Evolutionary conservation across 2,329 filamentous ascomycete species (phyloP), one percentile per base, ranked within the genome.

Genomic region (Claviceps pazoutovae): DNA sequence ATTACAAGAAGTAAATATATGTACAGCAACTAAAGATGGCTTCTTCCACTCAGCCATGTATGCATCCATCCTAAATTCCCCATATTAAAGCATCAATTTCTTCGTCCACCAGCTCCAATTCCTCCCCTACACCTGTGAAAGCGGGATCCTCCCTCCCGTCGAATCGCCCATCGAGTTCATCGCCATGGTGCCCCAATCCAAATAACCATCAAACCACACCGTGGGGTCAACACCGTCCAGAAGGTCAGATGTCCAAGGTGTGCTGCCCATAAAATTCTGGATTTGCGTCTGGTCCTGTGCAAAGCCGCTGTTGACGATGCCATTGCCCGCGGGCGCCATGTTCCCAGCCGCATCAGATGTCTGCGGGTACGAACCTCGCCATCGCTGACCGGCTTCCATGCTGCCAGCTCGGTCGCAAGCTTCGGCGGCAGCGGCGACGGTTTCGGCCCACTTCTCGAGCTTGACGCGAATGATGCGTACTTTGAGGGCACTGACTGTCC

Each of bases 401-500:
- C 48, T 49, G 34, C 7, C 16, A 23, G 44, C 54, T 2, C 65
- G 55, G 13, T 56, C 60, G 0, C 60, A 52, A 0, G 59, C 56
- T 1, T 62, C 61, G 1, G 61, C 65, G 1, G 70, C 66, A 1
- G 64, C 65, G 0, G 70, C 65, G 0, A 74, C 67, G 0, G 73
- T 63, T 48, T 75, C 73, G 0, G 71, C 67, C 69, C 71, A 76
- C 16, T 68, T 64, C 49, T 73, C 71, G 0, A 77, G 56, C 54
- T 74, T 75, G 3, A 68, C 62, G 6, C 68, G 68, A 0, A 71
- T 71, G 37, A 76, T 70, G 19, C 68, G 65, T 1, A 78, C 61
- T 45, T 76, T 75, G 39, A 70, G 66, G 0, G 73, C 69, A 0
- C 70, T 71, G 55, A 76, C 61, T 5, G 71, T 71, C 74, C 74